Evolutionary conservation across 257 asterid species (phyloP), one percentile per base, ranked within the genome.

Genomic region (Solanum etuberosum): DNA sequence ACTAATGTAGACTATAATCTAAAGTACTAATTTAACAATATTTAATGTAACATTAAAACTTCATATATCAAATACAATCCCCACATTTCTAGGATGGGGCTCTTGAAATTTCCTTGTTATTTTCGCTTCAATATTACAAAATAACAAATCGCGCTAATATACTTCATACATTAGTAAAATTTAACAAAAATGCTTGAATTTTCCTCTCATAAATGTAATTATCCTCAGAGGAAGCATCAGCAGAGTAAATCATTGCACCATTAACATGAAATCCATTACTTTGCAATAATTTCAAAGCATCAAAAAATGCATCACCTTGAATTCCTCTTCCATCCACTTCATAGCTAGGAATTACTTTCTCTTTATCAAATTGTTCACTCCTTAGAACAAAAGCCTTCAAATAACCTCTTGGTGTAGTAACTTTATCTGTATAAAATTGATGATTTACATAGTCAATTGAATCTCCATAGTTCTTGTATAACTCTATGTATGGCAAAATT

Each of bases 321-420:
- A 95, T 91, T 73, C 98, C 98, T 68, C 98, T 94, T 65, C 98
- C 98, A 61, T 90, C 88, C 25, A 94, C 97, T 84, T 95, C 98
- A 85, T 95, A 95, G 84, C 94, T 90, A 2, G 96, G 97, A 90
- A 95, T 34, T 35, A 95, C 91, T 86, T 94, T 93, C 9, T 86
- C 90, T 86, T 18, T 42, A 1, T 76, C 93, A 32, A 95, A 94
- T 88, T 88, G 88, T 59, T 5, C 11, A 2, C 92, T 90, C 89
- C 93, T 88, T 34, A 90, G 90, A 86, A 51, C 87, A 80, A 91
- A 95, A 16, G 88, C 93, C 70, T 90, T 92, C 84, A 93, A 72
- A 35, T 89, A 95, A 4, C 86, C 90, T 72, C 18, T 54, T 6
- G 98, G 92, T 21, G 90, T 90, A 85, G 38, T 88, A 43, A 92